Evolutionary conservation across 495 filamentous ascomycete genomes (phyloP).

Genomic region (Mytilinidion resinicola): DNA sequence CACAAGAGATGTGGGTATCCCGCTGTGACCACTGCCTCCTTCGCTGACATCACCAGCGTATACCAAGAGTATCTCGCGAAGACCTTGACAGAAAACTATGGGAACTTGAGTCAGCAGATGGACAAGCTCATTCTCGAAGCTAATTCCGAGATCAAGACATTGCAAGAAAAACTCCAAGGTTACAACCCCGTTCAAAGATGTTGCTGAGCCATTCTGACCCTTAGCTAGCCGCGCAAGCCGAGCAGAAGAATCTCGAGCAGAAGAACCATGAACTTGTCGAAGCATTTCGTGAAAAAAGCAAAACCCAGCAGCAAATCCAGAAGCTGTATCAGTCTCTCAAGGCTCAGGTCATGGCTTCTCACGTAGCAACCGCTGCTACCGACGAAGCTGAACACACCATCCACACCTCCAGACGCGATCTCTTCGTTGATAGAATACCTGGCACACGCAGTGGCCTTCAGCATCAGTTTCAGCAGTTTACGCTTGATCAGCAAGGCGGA

Average conservation of each 20-base stretch:
- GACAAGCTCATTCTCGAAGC: slow-evolving; percentile 78
- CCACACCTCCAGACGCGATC: slow-evolving; percentile 29
- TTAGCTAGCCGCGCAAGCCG: slow-evolving; percentile 54
- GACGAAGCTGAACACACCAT: slow-evolving; percentile 58
- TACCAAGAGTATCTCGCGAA: slow-evolving; percentile 76
- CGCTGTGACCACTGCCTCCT: background rate
- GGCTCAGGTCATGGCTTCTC: slow-evolving; percentile 59
- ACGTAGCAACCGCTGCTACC: slow-evolving; percentile 63
- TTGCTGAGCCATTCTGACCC: background rate
- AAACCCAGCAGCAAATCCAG: slow-evolving; percentile 68
- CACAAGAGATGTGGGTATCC: slow-evolving; percentile 69
- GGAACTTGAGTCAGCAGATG: slow-evolving; percentile 59
- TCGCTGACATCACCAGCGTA: slow-evolving; percentile 46
- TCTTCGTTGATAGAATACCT: slow-evolving; percentile 25
- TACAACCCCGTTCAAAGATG: background rate
- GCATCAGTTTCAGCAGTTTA: slow-evolving; percentile 24
- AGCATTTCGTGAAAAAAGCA: slow-evolving; percentile 64
- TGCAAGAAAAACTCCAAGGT: slow-evolving; percentile 59
- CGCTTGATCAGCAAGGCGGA: slow-evolving; percentile 23
- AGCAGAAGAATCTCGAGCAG: slow-evolving; percentile 60
- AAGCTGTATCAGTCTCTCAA: slow-evolving; percentile 83
- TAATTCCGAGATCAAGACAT: slow-evolving; percentile 64
- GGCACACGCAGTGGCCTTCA: slow-evolving; percentile 9
- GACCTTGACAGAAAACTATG: slow-evolving; percentile 68
- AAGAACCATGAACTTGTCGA: slow-evolving; percentile 72